Evolutionary conservation across 177 flowering plant genomes (phyloP), one percentile per base, ranked within the genome.

Genomic region (Vitis hybrid): DNA sequence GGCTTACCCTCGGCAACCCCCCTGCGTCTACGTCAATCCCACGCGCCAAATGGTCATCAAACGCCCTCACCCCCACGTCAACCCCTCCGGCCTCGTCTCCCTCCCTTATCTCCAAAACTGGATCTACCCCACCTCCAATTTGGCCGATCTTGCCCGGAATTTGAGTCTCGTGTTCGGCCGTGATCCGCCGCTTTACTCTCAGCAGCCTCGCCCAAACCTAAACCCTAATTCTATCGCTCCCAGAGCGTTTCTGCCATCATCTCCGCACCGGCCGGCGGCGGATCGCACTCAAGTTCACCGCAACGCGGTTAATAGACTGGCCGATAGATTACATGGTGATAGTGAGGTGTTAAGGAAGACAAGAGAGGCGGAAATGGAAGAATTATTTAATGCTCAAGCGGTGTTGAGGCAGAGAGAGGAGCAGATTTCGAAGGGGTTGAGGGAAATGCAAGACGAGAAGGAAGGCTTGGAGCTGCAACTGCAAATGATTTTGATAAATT

Each of bases 351-450:
- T 95, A 83, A 84, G 93, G 82, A 87, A 84, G 83, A 70, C 78
- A 16, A 80, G 90, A 73, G 99, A 95, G 75, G 89, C 73, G n/a
- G 98, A 93, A 66, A 80, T 93, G 91, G 98, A 93, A 6, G 92
- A 86, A 46, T 40, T 91, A 70, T 83, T 95, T 62, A 75, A 67
- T 59, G 80, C 81, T 2, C 99, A 95, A 79, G 89, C 76, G 13
- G 81, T 72, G 64, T 70, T 95, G 83, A 79, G 91, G 74, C 79
- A 78, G 80, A 75, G 98, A 15, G 91, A 86, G 78, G 94, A 85
- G 74, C 76, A 82, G 73, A 48, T 90, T n/a, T 56, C 63, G 3
- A 82, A 68, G 50, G 98, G 99, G 52, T 40, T 95, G 77, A 84
- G 81, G 68, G 98, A 90, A 75, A 87, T 95, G 98, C 74, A 54